phyloP scores from a whole-genome alignment of 192 early-diverging fungal genomes.

The Coemansia guatemalensis region DNA sequence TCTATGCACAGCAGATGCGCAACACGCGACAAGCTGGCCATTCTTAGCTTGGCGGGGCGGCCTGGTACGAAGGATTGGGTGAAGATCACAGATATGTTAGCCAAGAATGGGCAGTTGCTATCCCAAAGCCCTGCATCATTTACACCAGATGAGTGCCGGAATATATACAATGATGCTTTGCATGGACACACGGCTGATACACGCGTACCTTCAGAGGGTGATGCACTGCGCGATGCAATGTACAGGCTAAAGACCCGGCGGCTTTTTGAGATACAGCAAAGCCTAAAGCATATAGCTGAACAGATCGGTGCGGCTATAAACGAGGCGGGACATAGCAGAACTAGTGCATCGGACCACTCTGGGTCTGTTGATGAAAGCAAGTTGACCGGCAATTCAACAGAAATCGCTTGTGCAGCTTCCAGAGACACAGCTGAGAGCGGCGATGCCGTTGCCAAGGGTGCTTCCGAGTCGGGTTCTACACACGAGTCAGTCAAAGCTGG shows the following conservation, averaged over 20 bases:
- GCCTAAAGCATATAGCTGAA: slow-evolving; percentile 16
- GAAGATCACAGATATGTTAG: slow-evolving; percentile 12
- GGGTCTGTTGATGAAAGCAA: too few relatives aligned
- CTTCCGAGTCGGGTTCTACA: background rate
- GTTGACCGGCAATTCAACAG: too few relatives aligned
- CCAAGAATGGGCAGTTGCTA: background rate
- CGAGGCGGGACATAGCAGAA: background rate
- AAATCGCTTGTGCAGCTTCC: too few relatives aligned
- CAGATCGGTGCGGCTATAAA: background rate
- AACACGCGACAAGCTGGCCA: slow-evolving; percentile 31
- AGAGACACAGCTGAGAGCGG: too few relatives aligned
- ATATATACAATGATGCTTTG: slow-evolving; percentile 23
- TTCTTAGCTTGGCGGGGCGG: slow-evolving; percentile 30
- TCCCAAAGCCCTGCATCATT: background rate
- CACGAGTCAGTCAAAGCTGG: too few relatives aligned
- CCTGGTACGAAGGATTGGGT: slow-evolving; percentile 31
- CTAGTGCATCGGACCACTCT: background rate
- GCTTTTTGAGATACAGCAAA: slow-evolving; percentile 30
- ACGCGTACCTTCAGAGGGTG: background rate
- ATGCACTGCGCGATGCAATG: slow-evolving; percentile 16
- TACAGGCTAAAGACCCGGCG: slow-evolving; percentile 20
- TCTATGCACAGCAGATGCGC: slow-evolving; percentile 10
- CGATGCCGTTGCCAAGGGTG: background rate
- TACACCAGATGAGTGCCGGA: slow-evolving; percentile 26
- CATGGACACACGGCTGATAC: background rate